Evolutionary conservation across 805 yeast genomes (phyloP), one percentile per base, ranked within the genome.

Genomic region (Teunomyces pallodes): DNA sequence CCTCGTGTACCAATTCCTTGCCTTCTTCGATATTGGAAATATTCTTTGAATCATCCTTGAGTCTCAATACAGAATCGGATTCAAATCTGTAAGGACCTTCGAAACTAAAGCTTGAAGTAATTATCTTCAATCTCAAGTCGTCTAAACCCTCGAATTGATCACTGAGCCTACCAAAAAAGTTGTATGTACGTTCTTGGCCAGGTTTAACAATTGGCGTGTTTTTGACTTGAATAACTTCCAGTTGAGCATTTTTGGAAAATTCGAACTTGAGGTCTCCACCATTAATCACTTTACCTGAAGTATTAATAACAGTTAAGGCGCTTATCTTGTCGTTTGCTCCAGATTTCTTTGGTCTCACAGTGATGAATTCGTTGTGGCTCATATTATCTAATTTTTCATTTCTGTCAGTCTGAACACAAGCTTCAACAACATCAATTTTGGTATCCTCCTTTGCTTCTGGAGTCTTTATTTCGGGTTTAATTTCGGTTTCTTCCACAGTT

Each of bases 191-290:
- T 14, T 58, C 58, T 47, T 59, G 64, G 6, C 60, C 59, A 7
- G 66, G 59, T 30, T 52, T 57, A 35, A 65, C 55, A 26, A 53
- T 53, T 36, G 55, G 58, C 3, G 69, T 65, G 48, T 59, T 60
- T 36, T 54, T 63, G 4, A 66, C 63, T 13, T 51, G 28, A 36
- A 64, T 48, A 5, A 52, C 32, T 26, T 61, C 62, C 13, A 36
- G 45, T 7, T 36, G 16, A 3, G 24, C 32, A 8, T 46, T 53
- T 48, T 59, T 54, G 38, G 36, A 50, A 48, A 67, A 66, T 45
- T 60, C 67, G 49, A 68, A 66, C 10, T 50, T 58, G 27, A 67
- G 56, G 29, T 59, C 60, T 2, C 70, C 69, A 12, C 69, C 67
- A 17, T 53, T 48, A 41, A 68, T 65, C 6, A 42, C 29, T 35